Evolutionary conservation across 2,329 filamentous ascomycete genomes (phyloP), one percentile per base, ranked within the genome.

Genomic region (Magnaporthiopsis incrustans): DNA sequence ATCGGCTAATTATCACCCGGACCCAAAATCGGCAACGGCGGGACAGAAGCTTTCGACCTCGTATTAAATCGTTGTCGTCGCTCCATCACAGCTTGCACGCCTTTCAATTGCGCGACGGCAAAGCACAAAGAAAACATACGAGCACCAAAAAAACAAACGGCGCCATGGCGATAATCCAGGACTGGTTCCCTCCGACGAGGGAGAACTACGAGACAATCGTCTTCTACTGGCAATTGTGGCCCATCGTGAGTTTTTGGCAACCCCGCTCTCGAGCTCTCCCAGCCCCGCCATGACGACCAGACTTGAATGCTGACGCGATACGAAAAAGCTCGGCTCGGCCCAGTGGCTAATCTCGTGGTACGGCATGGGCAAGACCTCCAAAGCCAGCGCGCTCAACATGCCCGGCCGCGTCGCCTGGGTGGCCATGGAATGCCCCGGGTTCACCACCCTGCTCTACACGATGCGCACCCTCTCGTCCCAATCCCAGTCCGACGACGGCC

Each of bases 291-390:
- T 3, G 15, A 44, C 12, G 18, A 27, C 18, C 6, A 27, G 12
- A 25, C 14, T 1, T 30, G 12, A 11, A 3, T 14, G 30, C 12
- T 22, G 35, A 38, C n/a, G n/a, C n/a, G n/a, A n/a, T n/a, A n/a
- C n/a, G n/a, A 14, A 38, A 38, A 12, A 38, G 92, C 72, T 92
- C 67, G 88, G 88, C 0, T 83, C 86, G 1, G 62, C 85, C 27
- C 92, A 97, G 85, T 96, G 89, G 88, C 65, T 88, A 64, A 78
- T 82, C n/a, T 83, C 85, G 64, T 97, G 86, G 83, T 95, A 97
- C 75, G 91, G 91, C 62, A 92, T 94, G 80, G 95, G 95, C 74
- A 98, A 98, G 77, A 97, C 93, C 3, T 96, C 92, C 4, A 82
- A 87, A 25, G 72, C 81, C 3, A 92, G 89, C 70, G 78, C 78